Percentiles rank a stretch among this genome's conserved stretches.
Conservation (phyloP, 306 rosid species). For the Notholithocarpus densiflorus region DNA sequence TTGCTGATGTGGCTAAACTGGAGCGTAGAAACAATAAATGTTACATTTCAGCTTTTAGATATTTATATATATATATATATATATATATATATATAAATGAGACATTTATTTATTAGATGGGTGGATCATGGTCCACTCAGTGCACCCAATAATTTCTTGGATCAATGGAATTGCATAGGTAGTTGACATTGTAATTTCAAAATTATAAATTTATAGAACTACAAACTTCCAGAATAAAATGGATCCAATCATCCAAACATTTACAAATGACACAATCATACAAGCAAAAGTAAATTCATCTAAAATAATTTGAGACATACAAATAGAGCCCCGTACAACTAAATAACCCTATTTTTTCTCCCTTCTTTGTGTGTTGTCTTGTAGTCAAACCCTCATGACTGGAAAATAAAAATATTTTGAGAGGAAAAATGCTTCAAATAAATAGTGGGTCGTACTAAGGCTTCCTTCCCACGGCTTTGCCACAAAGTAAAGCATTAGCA, state of each 20-base stretch:
- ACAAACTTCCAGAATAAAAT: background rate
- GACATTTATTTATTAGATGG: too few species aligned
- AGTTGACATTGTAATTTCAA: too few species aligned
- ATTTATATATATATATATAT: too few species aligned
- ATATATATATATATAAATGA: too few species aligned
- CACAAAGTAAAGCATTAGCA: slow-evolving; percentile 64
- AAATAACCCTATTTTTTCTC: background rate
- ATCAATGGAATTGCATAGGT: too few species aligned
- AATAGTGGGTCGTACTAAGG: slow-evolving; percentile 13
- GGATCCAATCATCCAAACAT: background rate
- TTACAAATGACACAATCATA: background rate
- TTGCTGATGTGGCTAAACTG: too few species aligned
- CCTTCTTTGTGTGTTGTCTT: background rate
- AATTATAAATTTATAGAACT: background rate
- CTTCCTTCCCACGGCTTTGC: slow-evolving; percentile 74
- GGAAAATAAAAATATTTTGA: background rate
- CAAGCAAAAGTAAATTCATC: slow-evolving; percentile 2
- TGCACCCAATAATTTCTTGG: too few species aligned
- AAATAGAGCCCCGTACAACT: background rate
- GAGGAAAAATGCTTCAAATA: background rate
- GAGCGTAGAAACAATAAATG: too few species aligned
- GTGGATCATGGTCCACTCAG: too few species aligned
- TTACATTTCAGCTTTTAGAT: too few species aligned
- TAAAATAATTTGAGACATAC: background rate
- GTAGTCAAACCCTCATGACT: slow-evolving; percentile 68